Evolutionary conservation across 306 rosid species (phyloP).

Genomic region (Spatholobus suberectus): DNA sequence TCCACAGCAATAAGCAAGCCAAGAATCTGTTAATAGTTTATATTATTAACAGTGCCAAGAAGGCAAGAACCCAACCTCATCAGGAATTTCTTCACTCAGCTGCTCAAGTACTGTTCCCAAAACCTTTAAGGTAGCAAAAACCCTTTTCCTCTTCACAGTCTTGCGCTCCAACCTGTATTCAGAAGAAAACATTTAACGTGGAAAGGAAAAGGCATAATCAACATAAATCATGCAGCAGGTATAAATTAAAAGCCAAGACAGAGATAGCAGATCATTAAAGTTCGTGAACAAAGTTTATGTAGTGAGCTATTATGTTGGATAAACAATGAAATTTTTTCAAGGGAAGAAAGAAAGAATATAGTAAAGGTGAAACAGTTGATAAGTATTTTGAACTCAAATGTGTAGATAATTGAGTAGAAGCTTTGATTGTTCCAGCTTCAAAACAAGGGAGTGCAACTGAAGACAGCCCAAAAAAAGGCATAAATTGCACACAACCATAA

Average conservation of each 20-base stretch:
- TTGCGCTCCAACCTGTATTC: conserved; percentile 79
- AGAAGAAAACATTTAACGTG: conserved; percentile 24
- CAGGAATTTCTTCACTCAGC: conserved; percentile 80
- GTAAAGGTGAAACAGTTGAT: neutral
- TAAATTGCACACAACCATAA: neutral
- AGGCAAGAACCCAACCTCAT: conserved; percentile 67
- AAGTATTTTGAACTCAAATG: neutral
- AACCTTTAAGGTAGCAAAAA: conserved; percentile 87
- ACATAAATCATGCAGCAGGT: neutral
- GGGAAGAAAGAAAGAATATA: neutral
- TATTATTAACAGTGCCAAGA: conserved; percentile 25
- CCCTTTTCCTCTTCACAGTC: conserved; percentile 85
- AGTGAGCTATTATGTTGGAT: neutral
- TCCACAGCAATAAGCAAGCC: neutral
- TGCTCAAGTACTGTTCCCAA: conserved; percentile 84
- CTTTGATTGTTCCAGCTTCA: neutral
- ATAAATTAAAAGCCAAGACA: conserved; percentile 2
- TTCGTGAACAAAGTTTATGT: neutral
- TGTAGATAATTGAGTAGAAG: neutral
- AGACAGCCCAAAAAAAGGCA: neutral
- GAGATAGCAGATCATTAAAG: neutral
- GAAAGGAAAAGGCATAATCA: conserved; percentile 2
- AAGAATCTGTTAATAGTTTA: neutral
- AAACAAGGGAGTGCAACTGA: neutral
- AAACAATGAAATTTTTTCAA: neutral